phyloP scores from a whole-genome alignment of 306 rosid genomes.

The Senna tora region DNA sequence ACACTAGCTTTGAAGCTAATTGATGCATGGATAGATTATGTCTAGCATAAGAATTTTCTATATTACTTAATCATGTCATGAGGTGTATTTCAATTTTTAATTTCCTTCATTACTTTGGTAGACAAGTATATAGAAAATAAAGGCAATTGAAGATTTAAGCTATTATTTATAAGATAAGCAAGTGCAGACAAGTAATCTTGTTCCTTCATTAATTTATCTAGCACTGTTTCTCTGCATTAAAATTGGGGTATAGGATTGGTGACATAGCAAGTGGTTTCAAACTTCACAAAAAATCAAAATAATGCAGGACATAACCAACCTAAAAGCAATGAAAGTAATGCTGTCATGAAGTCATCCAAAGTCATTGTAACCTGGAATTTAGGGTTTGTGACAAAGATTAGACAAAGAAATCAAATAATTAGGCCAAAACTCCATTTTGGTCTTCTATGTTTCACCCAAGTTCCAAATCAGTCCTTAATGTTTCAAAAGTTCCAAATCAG shows the following conservation, averaged over 20 bases:
- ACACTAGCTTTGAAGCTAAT: background rate
- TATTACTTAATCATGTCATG: background rate
- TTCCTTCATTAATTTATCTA: background rate
- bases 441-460: too few relatives aligned
- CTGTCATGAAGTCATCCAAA: background rate
- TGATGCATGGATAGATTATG: conserved; percentile 14
- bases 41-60: background rate
- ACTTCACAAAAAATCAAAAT: background rate
- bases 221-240: background rate
- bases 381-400: background rate
- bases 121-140: conserved; percentile 9
- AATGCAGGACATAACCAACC: conserved; percentile 1
- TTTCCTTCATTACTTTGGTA: background rate
- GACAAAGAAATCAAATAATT: conserved; percentile 1
- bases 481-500: too few relatives aligned
- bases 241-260: background rate
- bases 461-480: too few relatives aligned
- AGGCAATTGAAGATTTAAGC: conserved; percentile 6
- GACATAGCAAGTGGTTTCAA: background rate
- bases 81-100: background rate
- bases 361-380: background rate
- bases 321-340: conserved; percentile 12
- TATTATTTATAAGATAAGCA: background rate
- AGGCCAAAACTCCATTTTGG: too few relatives aligned
- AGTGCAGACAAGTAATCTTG: background rate